Base-by-base conservation (phyloP, 2,329 filamentous ascomycete genomes). In the Aspergillus texensis region DNA sequence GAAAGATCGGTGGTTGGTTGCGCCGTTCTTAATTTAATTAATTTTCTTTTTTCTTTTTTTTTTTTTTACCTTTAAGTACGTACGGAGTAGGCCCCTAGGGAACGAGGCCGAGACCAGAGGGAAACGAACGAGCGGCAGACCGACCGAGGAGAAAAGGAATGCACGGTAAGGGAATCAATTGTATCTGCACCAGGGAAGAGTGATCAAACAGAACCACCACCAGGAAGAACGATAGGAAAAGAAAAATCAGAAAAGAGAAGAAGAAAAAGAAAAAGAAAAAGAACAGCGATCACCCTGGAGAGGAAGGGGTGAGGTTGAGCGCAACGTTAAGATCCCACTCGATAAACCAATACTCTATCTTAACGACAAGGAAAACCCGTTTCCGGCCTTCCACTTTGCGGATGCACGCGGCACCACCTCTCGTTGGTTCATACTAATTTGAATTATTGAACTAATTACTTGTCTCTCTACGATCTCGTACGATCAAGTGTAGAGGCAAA, bases 91-190 rank as follows among this genome's bases (percentile, higher is more conserved):
- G 61, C 62, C 56, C 58, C 62, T 65, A 58, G 57, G 48, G 46
- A 58, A 55, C 56, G 46, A 58, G 59, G 36, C 65, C 62, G 55
- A 63, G 48, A 48, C 55, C 45, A 43, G 21, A 45, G 26, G 34
- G 57, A 41, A 61, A 50, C 58, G 62, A 67, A 62, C 50, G 66
- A 67, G 60, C 60, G 66, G 60, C 62, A 64, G 62, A 41, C 63
- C 61, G 62, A 64, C 48, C 56, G 56, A 50, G 54, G 32, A 34
- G 30, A 26, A 52, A 41, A 57, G 45, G 60, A 57, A 58, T 54
- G 48, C 21, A 14, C 39, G 16, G 16, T 24, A 26, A 55, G 26
- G 32, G 36, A n/a, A 43, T 36, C 21, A 30, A n/a, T n/a, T 41
- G 30, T 53, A 21, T 19, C 26, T 53, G 9, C 26, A 56, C 39